Conservation (phyloP, 129 eudicot species). For the Flaveria brownii region DNA sequence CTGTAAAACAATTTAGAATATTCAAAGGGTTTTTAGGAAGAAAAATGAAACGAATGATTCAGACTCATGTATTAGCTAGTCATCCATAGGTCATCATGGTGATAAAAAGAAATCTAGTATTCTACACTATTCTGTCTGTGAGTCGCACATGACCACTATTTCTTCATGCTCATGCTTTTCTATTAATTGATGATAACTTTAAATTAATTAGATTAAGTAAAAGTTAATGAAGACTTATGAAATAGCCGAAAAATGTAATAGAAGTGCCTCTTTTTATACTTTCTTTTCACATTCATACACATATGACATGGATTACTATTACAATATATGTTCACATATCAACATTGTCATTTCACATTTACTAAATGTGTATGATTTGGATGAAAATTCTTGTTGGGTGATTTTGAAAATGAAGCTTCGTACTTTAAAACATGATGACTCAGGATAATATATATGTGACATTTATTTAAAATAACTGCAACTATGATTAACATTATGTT, state of each 20-base stretch:
- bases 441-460: background rate
- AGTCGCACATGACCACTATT: slow-evolving; percentile 10
- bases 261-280: background rate
- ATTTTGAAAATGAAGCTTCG: background rate
- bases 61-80: slow-evolving; percentile 1
- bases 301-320: background rate
- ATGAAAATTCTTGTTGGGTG: background rate
- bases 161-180: slow-evolving; percentile 1
- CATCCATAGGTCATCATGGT: background rate
- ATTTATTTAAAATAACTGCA: background rate
- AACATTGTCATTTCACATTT: slow-evolving; percentile 12
- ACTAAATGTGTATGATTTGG: background rate
- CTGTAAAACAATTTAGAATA: background rate
- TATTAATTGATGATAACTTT: background rate
- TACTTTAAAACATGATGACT: background rate
- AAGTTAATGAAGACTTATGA: slow-evolving; percentile 7
- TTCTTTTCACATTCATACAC: slow-evolving; percentile 23
- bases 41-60: slow-evolving; percentile 7
- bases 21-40: background rate
- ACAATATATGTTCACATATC: background rate
- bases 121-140: background rate
- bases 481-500: background rate
- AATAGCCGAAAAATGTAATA: background rate
- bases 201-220: background rate
- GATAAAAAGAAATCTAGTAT: slow-evolving; percentile 2